These are phyloP conservation scores for Microcyclospora tardicrescens DNA, from an alignment of 2,329 filamentous ascomycete species.

Conservation along the genomic window DNA sequence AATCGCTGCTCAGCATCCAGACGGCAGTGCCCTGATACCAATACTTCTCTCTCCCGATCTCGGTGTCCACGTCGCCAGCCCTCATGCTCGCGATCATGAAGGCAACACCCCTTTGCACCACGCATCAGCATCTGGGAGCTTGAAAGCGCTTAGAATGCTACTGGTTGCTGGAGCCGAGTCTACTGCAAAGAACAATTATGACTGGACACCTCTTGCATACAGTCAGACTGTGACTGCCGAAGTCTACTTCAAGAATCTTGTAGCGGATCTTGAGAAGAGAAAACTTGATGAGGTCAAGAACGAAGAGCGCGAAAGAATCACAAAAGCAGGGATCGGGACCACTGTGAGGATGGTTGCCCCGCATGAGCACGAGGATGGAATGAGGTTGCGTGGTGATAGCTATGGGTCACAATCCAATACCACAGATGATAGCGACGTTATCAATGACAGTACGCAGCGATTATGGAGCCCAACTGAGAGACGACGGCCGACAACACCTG, in stretches of 20 bases:
- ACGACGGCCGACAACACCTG: conserved; percentile 23
- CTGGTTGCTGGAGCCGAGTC: conserved; percentile 68
- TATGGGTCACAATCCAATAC: neutral
- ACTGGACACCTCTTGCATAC: conserved; percentile 75
- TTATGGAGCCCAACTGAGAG: conserved; percentile 21
- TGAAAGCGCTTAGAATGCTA: conserved; percentile 63
- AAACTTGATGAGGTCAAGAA: conserved; percentile 31
- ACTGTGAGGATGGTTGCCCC: conserved; percentile 8
- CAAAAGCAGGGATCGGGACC: conserved; percentile 16
- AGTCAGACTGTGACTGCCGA: conserved; percentile 71
- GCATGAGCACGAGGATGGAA: conserved; percentile 8
- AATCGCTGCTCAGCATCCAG: conserved; percentile 18
- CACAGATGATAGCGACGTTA: conserved; percentile 13
- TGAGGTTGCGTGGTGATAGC: neutral
- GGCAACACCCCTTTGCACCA: conserved; percentile 86
- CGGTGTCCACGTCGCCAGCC: conserved; percentile 9
- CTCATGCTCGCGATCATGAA: conserved; percentile 41
- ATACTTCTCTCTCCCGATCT: conserved; percentile 21
- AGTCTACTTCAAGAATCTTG: conserved; percentile 67
- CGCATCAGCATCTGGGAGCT: conserved; percentile 67
- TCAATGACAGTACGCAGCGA: conserved; percentile 17
- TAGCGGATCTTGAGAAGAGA: conserved; percentile 56
- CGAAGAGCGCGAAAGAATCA: conserved; percentile 18
- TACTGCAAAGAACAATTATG: conserved; percentile 57
- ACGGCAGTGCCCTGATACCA: conserved; percentile 30